Evolutionary conservation across 2,329 filamentous ascomycete genomes (phyloP).

Genomic region (Paracamarosporium sp.): DNA sequence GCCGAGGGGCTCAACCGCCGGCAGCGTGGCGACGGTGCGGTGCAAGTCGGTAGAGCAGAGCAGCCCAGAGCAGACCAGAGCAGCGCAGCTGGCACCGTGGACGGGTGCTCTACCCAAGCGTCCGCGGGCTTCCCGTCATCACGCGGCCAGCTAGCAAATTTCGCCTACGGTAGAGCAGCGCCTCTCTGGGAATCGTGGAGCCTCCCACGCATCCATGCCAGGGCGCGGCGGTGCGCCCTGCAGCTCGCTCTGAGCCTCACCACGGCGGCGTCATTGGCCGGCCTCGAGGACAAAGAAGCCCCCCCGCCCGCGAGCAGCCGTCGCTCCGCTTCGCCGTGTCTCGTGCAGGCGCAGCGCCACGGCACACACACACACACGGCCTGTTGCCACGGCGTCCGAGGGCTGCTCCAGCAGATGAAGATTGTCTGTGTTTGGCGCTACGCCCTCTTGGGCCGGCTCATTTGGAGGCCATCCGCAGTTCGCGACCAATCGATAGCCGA

Average conservation of each 20-base stretch:
- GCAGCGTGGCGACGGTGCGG: too few relatives aligned
- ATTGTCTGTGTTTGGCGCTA: conserved; percentile 32
- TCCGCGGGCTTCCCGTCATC: conserved; percentile 5
- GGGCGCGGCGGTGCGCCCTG: conserved; percentile 1
- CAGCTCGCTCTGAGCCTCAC: conserved; percentile 6
- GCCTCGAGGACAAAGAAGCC: too few relatives aligned
- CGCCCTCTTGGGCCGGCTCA: conserved; percentile 21
- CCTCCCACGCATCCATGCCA: background rate
- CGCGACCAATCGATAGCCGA: conserved; percentile 30
- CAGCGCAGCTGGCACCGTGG: background rate
- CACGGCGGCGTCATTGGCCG: too few relatives aligned
- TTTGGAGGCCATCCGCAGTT: conserved; percentile 33
- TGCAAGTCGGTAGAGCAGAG: background rate
- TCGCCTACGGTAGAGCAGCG: conserved; percentile 14
- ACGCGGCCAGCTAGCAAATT: conserved; percentile 17
- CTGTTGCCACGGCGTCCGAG: background rate
- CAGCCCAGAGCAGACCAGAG: too few relatives aligned
- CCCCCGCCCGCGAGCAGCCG: background rate
- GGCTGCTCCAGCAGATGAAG: conserved; percentile 16
- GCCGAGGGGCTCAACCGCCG: background rate
- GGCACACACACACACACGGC: background rate
- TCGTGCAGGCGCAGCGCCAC: too few relatives aligned
- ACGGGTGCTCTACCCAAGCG: background rate
- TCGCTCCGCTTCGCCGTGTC: too few relatives aligned
- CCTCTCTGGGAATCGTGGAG: background rate